A percentile compares a stretch with the other conserved stretches of the same genome.
These are phyloP conservation scores for Tubosaeta brunneosetosa DNA, from an alignment of 768 basidiomycete species.

Conservation along the genomic window DNA sequence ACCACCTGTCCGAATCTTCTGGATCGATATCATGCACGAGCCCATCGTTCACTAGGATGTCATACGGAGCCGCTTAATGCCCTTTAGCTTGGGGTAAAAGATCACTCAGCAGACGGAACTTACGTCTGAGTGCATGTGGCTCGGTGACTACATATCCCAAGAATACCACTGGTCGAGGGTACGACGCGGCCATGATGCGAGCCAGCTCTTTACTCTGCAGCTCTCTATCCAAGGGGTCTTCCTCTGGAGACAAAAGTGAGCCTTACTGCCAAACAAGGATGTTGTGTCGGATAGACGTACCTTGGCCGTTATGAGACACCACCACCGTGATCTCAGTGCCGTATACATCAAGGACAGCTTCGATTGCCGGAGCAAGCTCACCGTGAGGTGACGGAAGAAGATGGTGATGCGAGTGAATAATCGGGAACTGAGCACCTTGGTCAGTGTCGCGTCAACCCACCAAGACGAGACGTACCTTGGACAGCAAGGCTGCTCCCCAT, in stretches of 20 bases:
- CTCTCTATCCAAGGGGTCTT: conserved; percentile 84
- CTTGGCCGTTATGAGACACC: conserved; percentile 92
- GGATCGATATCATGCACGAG: conserved; percentile 74
- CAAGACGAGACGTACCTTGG: conserved; percentile 44
- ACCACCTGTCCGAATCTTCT: conserved; percentile 71
- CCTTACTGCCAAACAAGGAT: background rate
- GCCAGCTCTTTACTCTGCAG: conserved; percentile 79
- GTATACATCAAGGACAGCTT: conserved; percentile 75
- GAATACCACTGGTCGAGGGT: conserved; percentile 73
- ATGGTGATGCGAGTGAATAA: conserved; percentile 81
- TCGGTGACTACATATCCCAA: conserved; percentile 77
- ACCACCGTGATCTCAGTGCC: conserved; percentile 76
- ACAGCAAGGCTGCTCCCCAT: conserved; percentile 81
- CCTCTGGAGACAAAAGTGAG: conserved; percentile 46
- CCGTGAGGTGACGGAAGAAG: conserved; percentile 81
- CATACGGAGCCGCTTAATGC: conserved; percentile 63
- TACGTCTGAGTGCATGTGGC: conserved; percentile 60
- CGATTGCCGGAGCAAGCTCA: conserved; percentile 87
- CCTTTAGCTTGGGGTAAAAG: conserved; percentile 7
- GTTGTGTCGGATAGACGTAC: conserved; percentile 33
- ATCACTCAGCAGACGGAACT: conserved; percentile 23
- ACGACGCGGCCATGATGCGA: conserved; percentile 65
- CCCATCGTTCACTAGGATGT: conserved; percentile 73
- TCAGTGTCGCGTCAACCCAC: background rate
- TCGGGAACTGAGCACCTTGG: conserved; percentile 62